A percentile compares a stretch with the other conserved stretches of the same genome.
Conservation (phyloP, 257 asterid species). For the Solanum boliviense region DNA sequence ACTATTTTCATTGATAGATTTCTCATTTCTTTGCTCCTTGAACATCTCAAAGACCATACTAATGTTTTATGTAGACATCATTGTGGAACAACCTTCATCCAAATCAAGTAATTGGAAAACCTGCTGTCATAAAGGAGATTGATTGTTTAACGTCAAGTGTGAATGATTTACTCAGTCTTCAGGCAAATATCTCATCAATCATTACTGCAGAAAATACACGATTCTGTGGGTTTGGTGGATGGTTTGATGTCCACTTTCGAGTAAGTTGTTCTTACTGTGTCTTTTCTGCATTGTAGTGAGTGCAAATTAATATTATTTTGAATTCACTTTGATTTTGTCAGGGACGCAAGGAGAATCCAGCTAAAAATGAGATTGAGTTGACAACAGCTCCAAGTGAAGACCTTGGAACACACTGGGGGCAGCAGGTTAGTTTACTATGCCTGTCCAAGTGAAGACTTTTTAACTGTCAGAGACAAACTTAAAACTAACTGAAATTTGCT, state of each 20-base stretch:
- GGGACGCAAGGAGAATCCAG: constrained; percentile 68
- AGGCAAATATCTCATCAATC: constrained; percentile 50
- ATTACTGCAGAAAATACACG: constrained; percentile 50
- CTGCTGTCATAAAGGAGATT: constrained; percentile 60
- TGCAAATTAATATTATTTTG: neutral
- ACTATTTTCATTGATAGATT: neutral
- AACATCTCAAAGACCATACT: constrained; percentile 3
- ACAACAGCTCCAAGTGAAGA: constrained; percentile 74
- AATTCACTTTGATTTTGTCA: neutral
- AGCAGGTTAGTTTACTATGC: constrained; percentile 47
- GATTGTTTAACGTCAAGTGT: constrained; percentile 68
- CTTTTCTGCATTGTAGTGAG: neutral
- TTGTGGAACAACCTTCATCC: constrained; percentile 83
- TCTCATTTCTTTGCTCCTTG: neutral
- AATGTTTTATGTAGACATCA: constrained; percentile 51
- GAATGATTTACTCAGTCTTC: constrained; percentile 44
- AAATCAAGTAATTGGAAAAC: constrained; percentile 71
- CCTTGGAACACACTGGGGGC: constrained; percentile 89
- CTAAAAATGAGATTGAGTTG: constrained; percentile 65
- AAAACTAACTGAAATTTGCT: neutral
- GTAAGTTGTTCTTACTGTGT: constrained; percentile 33
- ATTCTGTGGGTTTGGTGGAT: constrained; percentile 88
- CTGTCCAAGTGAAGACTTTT: neutral
- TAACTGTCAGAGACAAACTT: neutral
- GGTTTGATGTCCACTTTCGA: constrained; percentile 98